Conservation (phyloP, 495 filamentous ascomycete species). For the Penicillium macrosclerotiorum region DNA sequence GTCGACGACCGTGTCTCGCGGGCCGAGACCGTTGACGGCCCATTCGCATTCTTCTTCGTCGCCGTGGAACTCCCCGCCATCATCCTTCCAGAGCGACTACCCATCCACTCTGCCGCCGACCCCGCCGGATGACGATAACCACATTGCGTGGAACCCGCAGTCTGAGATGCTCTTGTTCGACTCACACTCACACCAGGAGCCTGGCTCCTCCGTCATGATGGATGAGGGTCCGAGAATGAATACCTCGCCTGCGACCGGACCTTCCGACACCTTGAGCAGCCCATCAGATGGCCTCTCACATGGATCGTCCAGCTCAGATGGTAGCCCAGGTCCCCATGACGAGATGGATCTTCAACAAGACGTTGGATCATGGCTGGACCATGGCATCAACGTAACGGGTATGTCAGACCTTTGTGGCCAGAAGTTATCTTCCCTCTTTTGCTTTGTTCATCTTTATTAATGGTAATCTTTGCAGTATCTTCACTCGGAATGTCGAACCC, state of each 20-base stretch:
- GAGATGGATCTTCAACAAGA: slow-evolving; percentile 42
- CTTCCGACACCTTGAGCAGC: slow-evolving; percentile 32
- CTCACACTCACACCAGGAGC: slow-evolving; percentile 24
- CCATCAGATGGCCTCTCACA: slow-evolving; percentile 37
- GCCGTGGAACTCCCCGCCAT: slow-evolving; percentile 27
- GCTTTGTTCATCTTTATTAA: slow-evolving; percentile 1
- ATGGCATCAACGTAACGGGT: slow-evolving; percentile 44
- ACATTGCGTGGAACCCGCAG: slow-evolving; percentile 38
- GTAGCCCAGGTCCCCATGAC: slow-evolving; percentile 35
- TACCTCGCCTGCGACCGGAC: slow-evolving; percentile 22
- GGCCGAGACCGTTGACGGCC: slow-evolving; percentile 35
- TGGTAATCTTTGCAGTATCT: slow-evolving; percentile 28
- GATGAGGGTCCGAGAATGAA: slow-evolving; percentile 39
- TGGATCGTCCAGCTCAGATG: slow-evolving; percentile 36
- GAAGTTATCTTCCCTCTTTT: neutral
- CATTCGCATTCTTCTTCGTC: slow-evolving; percentile 20
- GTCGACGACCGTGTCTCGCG: slow-evolving; percentile 32
- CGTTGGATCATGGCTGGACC: slow-evolving; percentile 42
- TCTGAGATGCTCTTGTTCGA: slow-evolving; percentile 38
- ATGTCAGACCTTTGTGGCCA: slow-evolving; percentile 13
- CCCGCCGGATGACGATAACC: slow-evolving; percentile 44
- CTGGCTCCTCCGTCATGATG: slow-evolving; percentile 34
- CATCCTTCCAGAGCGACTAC: slow-evolving; percentile 32
- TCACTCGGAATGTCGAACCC: slow-evolving; percentile 35
- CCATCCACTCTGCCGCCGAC: slow-evolving; percentile 39